Base-by-base conservation (phyloP, 1,284 basidiomycete species). In the Golubevia sp. region DNA sequence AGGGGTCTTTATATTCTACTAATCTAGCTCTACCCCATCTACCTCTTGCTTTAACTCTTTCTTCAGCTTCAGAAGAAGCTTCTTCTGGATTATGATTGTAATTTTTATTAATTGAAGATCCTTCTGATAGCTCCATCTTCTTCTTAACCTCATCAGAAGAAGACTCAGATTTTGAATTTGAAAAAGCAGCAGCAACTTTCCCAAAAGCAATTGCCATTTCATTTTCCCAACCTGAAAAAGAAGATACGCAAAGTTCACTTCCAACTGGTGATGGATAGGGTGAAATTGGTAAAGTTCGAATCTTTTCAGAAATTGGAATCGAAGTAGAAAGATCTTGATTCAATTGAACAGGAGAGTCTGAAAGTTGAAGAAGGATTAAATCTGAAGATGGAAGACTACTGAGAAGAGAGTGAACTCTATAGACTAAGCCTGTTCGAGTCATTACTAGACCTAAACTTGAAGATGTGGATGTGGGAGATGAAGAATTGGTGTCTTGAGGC, bases 341-440 rank as follows among this genome's bases (percentile, higher is more conserved):
- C 65, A 49, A 73, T 48, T 20, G 60, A 24, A 77, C 25, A 56
- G 74, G 65, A 54, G 72, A 52, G 49, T 67, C 63, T 54, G 63
- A 59, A 52, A 84, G 64, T 51, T 71, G 64, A 38, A 79, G 26
- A 53, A 82, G 62, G 15, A 90, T 73, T 23, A 91, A 80, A 77
- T 91, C 90, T 2, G 88, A 88, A 8, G 86, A 85, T 56, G 88
- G 89, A 49, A 91, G 85, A 26, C 88, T 87, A 3, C 89, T 89
- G 15, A 87, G 85, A 3, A 90, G 84, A 3, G 84, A 78, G 2
- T 86, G 78, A 18, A 90, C 85, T 3, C 87, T 87, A 68, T 86
- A 85, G 60, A 88, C 84, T 55, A 74, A 74, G 26, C 82, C 78
- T 0, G 68, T 69, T 2, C 82, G 68, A 0, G 80, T 79, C 59